Evolutionary conservation across 2,329 filamentous ascomycete genomes (phyloP), one percentile per base, ranked within the genome.

Genomic region (Bipolaris cookei): DNA sequence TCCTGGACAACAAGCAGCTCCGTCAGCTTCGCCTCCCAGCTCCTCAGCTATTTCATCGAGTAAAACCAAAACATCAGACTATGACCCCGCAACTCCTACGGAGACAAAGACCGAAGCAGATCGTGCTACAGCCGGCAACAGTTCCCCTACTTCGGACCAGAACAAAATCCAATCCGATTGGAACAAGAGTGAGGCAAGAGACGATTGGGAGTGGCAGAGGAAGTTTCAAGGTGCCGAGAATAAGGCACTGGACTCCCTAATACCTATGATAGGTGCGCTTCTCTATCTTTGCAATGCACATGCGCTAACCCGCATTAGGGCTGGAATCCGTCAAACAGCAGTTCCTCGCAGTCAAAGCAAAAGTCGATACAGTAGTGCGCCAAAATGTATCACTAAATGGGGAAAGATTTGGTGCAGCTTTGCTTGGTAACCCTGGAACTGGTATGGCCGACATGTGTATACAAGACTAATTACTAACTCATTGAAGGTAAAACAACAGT

Each of bases 391-490:
- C 85, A 1, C 69, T 90, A 0, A 77, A 75, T 0, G 75, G 78
- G 0, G 87, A 91, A 58, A 78, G 90, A 1, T 86, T 89, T 49
- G 84, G 88, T 6, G 82, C 84, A 1, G 81, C 82, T 0, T 74
- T 93, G 3, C 75, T 92, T 0, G 90, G 90, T 0, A 93, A 92
- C 64, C 90, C 90, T 0, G 90, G 90, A 3, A 92, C 90, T 54
- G 89, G 88, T 84, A 75, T 70, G 76, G 52, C 14, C 7, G 13
- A 11, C 28, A 20, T 4, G 3, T 8, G 37, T 18, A 7, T 20
- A 11, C 13, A 14, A 6, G 23, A 14, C n/a, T 32, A 37, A 18
- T 39, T 25, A 28, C 37, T 51, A 14, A 45, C 32, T 48, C 3
- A 47, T 50, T 14, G 6, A 8, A 66, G 85, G 86, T 0, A 92